These are phyloP conservation scores for Chlorella vulgaris DNA, from an alignment of 139 green algal species.

Conservation along the genomic window DNA sequence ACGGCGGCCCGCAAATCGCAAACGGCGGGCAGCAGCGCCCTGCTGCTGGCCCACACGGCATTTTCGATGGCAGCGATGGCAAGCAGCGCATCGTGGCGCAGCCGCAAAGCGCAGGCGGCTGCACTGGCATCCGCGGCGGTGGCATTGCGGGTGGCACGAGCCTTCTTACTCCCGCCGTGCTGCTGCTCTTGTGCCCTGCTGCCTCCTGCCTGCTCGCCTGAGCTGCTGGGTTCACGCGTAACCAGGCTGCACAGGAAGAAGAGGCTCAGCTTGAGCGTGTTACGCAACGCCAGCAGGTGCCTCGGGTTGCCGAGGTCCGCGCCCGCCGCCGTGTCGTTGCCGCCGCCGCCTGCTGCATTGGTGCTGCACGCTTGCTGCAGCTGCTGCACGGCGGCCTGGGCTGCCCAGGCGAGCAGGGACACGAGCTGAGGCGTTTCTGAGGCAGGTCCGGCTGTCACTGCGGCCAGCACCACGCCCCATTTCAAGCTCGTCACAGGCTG, in stretches of 20 bases:
- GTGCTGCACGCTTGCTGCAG: background rate
- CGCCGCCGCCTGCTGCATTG: background rate
- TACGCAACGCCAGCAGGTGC: background rate
- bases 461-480: background rate
- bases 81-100: background rate
- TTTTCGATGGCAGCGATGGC: background rate
- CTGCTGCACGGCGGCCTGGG: background rate
- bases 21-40: slow-evolving; percentile 6
- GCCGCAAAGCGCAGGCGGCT: background rate
- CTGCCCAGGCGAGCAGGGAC: slow-evolving; percentile 6
- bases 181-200: background rate
- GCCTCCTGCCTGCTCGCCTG: background rate
- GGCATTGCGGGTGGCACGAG: background rate
- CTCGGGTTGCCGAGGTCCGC: background rate
- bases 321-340: too few species aligned
- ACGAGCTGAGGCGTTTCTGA: background rate
- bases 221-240: background rate
- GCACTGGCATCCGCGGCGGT: background rate
- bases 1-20: background rate
- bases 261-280: slow-evolving; percentile 20
- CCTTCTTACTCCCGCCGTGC: background rate
- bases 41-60: background rate
- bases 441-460: background rate
- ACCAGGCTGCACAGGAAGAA: slow-evolving; percentile 1
- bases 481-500: background rate